Percentiles rank a stretch among this genome's conserved stretches.
Evolutionary conservation across 306 rosid genomes (phyloP).

Genomic region (Ormosia emarginata): DNA sequence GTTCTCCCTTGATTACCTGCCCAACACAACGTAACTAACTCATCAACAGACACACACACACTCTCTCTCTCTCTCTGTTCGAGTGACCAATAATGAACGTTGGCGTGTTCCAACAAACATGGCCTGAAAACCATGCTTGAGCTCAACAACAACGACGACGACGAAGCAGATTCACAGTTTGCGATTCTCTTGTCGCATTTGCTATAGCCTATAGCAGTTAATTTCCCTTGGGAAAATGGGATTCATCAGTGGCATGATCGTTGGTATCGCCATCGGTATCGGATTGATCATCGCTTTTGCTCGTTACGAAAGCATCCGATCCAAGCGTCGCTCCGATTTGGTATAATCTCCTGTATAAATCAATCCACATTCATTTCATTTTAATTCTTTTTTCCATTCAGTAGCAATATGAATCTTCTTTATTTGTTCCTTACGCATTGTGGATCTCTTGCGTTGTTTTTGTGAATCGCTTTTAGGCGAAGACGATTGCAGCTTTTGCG

Average conservation of each 20-base stretch:
- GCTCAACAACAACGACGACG: background rate
- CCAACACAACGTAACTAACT: conserved; percentile 14
- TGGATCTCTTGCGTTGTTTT: background rate
- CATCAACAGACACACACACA: background rate
- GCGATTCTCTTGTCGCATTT: conserved; percentile 3
- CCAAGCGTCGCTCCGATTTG: conserved; percentile 72
- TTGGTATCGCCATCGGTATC: conserved; percentile 68
- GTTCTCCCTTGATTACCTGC: background rate
- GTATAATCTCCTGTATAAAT: conserved; percentile 17
- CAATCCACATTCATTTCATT: background rate
- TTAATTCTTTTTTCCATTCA: background rate
- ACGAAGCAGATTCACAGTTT: background rate
- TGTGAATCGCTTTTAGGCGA: conserved; percentile 51
- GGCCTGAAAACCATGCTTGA: conserved; percentile 23
- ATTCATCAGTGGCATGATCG: conserved; percentile 56
- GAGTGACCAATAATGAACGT: conserved; percentile 19
- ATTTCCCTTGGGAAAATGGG: conserved; percentile 37
- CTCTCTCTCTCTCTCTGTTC: background rate
- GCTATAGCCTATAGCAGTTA: background rate
- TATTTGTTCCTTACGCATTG: background rate
- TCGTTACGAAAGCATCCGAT: conserved; percentile 50
- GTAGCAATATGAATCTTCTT: background rate
- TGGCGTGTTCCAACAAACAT: conserved; percentile 16
- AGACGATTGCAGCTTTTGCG: conserved; percentile 68
- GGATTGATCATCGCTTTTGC: conserved; percentile 59